These are phyloP conservation scores for Pachysandra terminalis DNA, from an alignment of 164 flowering plant species.

Conservation along the genomic window DNA sequence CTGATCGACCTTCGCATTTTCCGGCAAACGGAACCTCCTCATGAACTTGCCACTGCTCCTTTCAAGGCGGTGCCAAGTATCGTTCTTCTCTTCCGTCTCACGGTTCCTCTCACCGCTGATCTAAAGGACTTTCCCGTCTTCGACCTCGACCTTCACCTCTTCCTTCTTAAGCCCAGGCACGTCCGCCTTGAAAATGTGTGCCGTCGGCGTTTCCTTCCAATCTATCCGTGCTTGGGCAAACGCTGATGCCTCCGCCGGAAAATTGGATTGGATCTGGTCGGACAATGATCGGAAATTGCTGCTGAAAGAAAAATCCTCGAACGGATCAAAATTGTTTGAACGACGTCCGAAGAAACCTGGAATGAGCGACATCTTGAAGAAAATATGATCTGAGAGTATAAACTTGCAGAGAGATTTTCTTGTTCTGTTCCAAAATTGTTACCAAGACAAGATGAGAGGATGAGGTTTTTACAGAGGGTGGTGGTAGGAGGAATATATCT, in stretches of 20 bases:
- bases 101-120: constrained; percentile 37
- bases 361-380: constrained; percentile 13
- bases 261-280: constrained; percentile 3
- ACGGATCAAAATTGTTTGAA: constrained; percentile 25
- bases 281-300: constrained; percentile 12
- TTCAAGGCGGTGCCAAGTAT: constrained; percentile 39
- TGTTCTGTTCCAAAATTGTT: too few species aligned
- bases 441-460: too few species aligned
- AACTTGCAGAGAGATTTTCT: too few species aligned
- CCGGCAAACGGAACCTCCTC: constrained; percentile 37
- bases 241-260: constrained; percentile 14
- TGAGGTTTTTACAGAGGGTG: too few species aligned
- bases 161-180: constrained; percentile 41
- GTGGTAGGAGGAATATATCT: too few species aligned
- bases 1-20: constrained; percentile 22
- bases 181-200: constrained; percentile 40
- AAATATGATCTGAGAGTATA: too few species aligned
- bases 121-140: constrained; percentile 29
- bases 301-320: constrained; percentile 18
- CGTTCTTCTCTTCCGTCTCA: constrained; percentile 37
- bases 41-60: constrained; percentile 34
- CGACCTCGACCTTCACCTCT: constrained; percentile 40
- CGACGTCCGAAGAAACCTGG: constrained; percentile 23
- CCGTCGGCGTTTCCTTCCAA: constrained; percentile 39
- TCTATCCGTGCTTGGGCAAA: constrained; percentile 24